Base-by-base conservation (phyloP, 2,329 filamentous ascomycete genomes). In the Eurotiales sp. region DNA sequence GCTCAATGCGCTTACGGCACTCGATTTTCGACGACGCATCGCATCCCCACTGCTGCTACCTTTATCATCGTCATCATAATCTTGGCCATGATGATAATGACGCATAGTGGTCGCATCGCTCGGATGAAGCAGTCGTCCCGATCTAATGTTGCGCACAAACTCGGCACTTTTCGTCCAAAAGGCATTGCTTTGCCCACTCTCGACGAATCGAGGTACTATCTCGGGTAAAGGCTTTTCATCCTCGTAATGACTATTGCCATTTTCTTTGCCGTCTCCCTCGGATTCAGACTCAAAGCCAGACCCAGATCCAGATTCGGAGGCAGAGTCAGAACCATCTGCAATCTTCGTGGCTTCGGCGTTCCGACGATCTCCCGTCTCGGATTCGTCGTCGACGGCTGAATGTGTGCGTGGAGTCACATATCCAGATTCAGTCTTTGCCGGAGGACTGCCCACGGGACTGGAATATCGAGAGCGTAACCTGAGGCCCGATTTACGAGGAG, bases 1-100 rank as follows among this genome's bases (percentile, higher is more conserved):
- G 62, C 80, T 87, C 40, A 86, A 64, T 39, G 72, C 72, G 59
- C 82, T 86, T 2, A 75, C 71, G 8, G 70, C 64, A 14, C 77
- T 83, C 5, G 65, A 58, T 23, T 69, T 69, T 36, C 69, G 68
- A 17, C 64, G 68, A 17, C 64, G 62, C 32, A 44, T 34, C 8
- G 32, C 41, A 14, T 49, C 15, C 3, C 62, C 52, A 2, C 57
- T 21, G 8, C 15, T 37, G 15, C 17, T 37, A 17, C 34, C 17
- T 3, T 21, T 17, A 8, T 37, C 15, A 50, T 11, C 55, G 50
- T 10, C 25, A 27, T 10, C 25, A 27, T n/a, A n/a, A n/a, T n/a
- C n/a, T n/a, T 27, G 8, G 14, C 14, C 39, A 15, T 25, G 39
- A 22, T 27, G 21, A 23, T 46, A 15, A 30, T 21, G 34, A 11